A percentile compares a stretch with the other conserved stretches of the same genome.
phyloP scores from a whole-genome alignment of 2,329 filamentous ascomycete genomes.

The Hypomyces rosellus region DNA sequence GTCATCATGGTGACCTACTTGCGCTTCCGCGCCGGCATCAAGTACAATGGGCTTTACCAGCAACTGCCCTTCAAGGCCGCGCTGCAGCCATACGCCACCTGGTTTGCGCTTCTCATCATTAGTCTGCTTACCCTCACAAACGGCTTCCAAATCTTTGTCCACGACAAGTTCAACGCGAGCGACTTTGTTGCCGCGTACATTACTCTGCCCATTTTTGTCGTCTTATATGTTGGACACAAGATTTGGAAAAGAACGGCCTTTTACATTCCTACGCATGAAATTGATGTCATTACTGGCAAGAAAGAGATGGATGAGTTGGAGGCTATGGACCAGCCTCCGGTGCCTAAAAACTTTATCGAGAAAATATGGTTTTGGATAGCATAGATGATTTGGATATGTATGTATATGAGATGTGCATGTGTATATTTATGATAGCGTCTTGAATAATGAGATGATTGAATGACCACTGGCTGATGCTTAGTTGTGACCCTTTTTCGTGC shows the following conservation, averaged over 20 bases:
- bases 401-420: no score
- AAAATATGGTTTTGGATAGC: constrained; percentile 53
- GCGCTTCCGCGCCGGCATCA: constrained; percentile 53
- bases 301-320: constrained; percentile 56
- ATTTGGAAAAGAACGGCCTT: constrained; percentile 38
- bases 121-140: constrained; percentile 63
- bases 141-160: constrained; percentile 69
- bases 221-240: constrained; percentile 58
- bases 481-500: no score
- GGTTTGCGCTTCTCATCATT: constrained; percentile 51
- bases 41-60: constrained; percentile 43
- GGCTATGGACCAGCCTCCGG: constrained; percentile 39
- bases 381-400: constrained; percentile 16
- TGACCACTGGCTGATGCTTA: no score
- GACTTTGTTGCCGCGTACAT: constrained; percentile 62
- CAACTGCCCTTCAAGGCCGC: constrained; percentile 46
- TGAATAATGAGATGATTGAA: no score
- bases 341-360: constrained; percentile 45
- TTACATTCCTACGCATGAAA: constrained; percentile 37
- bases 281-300: constrained; percentile 53
- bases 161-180: constrained; percentile 53
- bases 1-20: constrained; percentile 53
- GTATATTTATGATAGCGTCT: no score
- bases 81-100: constrained; percentile 59
- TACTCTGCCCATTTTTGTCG: constrained; percentile 54